Evolutionary conservation across 1,139 yeast genomes (phyloP), one percentile per base, ranked within the genome.

Genomic region (Geotrichum reessii): DNA sequence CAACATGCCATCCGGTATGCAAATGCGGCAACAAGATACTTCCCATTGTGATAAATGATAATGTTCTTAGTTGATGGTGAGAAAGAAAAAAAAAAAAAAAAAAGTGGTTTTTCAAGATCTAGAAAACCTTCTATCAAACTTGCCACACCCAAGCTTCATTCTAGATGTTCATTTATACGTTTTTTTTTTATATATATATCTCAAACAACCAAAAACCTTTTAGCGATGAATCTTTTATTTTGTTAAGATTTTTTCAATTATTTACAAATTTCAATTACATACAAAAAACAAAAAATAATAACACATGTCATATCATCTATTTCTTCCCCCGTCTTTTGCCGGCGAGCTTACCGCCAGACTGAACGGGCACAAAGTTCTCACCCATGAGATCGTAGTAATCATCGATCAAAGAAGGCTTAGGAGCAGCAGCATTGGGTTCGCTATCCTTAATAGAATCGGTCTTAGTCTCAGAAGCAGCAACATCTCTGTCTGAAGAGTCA

Each of bases 1-100:
- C 99, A 28, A 93, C 99, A 70, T 93, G 99, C 96, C 91, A 85
- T n/a, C 97, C 99, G 0, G 95, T 82, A 37, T 81, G 84, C 63
- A 93, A 76, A 71, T 92, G 96, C 11, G 97, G 96, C 57, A 92
- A 77, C 68, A 92, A 88, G 6, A 89, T 86, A 63, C 95, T 86
- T 11, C 95, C 95, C 96, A 89, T 89, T 55, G 21, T 46, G 50
- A 31, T 40, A 46, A 27, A 19, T 14, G 28, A 24, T 52, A 49
- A 9, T 6, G 55, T 22, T 24, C 28, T 17, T 49, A 53, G 53
- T 47, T 17, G 24, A 19, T 44, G 42, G 19, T n/a, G 49, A 25
- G 28, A 56, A 21, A 52, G 52, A 24, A 55, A 55, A 58, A 52
- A 48, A 49, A 49, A 19, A 31, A 49, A 49, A 19, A 46, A 21